Conservation (phyloP, 2,329 filamentous ascomycete genomes). For the Aspergillus sp. region DNA sequence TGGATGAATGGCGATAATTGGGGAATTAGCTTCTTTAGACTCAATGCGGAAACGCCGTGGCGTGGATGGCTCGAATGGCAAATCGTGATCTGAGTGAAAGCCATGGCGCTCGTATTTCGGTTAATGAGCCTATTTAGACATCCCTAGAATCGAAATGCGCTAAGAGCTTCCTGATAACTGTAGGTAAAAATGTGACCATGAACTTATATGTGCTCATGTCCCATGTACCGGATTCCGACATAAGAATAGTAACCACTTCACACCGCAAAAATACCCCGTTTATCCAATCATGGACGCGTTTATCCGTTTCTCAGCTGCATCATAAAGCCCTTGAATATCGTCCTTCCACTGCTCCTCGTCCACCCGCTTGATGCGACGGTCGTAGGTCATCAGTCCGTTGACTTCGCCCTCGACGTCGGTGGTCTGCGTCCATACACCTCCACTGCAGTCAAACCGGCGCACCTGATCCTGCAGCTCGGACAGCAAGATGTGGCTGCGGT, state of each 20-base stretch:
- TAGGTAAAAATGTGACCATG: not conserved
- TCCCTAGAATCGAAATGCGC: not conserved
- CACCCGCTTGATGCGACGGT: slow-evolving; percentile 58
- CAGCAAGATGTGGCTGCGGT: slow-evolving; percentile 57
- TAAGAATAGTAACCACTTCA: not conserved
- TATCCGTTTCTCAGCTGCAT: slow-evolving; percentile 44
- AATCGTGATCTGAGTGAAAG: not conserved
- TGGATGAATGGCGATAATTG: too few relatives aligned
- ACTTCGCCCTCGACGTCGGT: slow-evolving; percentile 74
- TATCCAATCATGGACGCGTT: not conserved
- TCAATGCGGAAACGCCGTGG: too few relatives aligned
- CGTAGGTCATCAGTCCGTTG: slow-evolving; percentile 69
- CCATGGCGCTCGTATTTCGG: not conserved
- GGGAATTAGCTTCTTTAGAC: too few relatives aligned
- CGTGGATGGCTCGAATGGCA: too few relatives aligned
- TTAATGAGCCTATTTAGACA: not conserved
- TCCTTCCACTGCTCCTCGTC: slow-evolving; percentile 58
- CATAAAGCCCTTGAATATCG: slow-evolving; percentile 61
- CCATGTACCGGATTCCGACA: not conserved
- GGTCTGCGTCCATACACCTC: slow-evolving; percentile 71
- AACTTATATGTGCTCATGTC: not conserved
- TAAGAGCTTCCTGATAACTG: too few relatives aligned
- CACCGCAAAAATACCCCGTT: not conserved
- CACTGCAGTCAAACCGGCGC: slow-evolving; percentile 61
- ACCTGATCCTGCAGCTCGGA: slow-evolving; percentile 50